Base-by-base conservation (phyloP, 345 rosid genomes). In the Citrus inodora region DNA sequence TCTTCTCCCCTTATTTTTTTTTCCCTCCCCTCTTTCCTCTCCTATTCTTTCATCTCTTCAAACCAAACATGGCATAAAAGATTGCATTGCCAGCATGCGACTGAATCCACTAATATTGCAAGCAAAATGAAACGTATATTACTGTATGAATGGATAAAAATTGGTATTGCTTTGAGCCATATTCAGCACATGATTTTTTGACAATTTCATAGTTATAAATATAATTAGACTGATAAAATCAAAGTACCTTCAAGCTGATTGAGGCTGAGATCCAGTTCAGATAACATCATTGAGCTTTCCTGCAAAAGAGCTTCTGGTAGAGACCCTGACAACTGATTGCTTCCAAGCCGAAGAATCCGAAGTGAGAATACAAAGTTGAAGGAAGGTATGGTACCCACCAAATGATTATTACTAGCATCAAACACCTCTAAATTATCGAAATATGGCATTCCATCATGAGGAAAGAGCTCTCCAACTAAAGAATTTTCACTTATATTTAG, bases 351-450 rank as follows among this genome's bases (percentile, higher is more conserved):
- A 80, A 93, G 94, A 85, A 89, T 79, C 86, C 74, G 83, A 73
- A 95, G 92, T 75, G 97, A 95, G 79, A 93, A 91, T 35, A 93
- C 85, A 78, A 93, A 92, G 80, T 84, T 80, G 85, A 95, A 93
- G n/a, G 91, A 79, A 67, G 98, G 98, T 80, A 93, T 74, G 13
- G 80, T 80, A 25, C 95, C 98, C 58, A 79, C 84, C 78, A 95
- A 84, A 76, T 80, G 87, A 82, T 93, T 95, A 74, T 87, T 78
- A 83, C 93, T 93, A 17, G 91, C 98, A 93, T 95, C 98, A 71
- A 95, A 87, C 76, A 92, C 98, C 81, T 95, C 97, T 77, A 93
- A 84, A 74, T 90, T 90, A 83, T 93, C 97, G 51, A 95, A 95
- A 87, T 70, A 95, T 3, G 97, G 91, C 79, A 90, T 84, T 64